Base-by-base conservation (phyloP, 2,329 filamentous ascomycete species). In the Akanthomyces lecanii region DNA sequence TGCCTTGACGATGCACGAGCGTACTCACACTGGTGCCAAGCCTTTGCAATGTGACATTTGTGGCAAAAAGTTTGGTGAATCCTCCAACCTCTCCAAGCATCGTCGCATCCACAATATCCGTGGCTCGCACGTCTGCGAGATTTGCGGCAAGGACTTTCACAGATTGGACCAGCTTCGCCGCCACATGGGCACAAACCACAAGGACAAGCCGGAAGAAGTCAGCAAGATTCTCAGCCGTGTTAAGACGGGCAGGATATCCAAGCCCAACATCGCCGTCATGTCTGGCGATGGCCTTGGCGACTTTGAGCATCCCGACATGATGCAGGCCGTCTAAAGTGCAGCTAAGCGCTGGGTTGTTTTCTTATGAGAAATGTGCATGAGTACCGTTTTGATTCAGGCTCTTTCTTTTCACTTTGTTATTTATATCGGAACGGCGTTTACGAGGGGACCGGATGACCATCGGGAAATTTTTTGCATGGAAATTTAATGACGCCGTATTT, bases 31-130 rank as follows among this genome's bases (percentile, higher is more conserved):
- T 0, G 85, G 86, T 48, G 81, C 84, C 53, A 89, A 89, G 69
- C 86, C 86, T 0, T 74, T 89, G 0, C 73, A 77, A 51, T 89
- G 86, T 66, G 79, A 83, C 1, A 76, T 82, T 33, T 89, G 86
- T 67, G 79, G 78, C 52, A 86, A 85, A 68, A 74, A 74, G 11
- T 89, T 89, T 69, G 81, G 83, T 64, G 85, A 89, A 70, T 88
- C 85, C 0, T 88, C 85, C 4, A 89, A 89, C 67, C 74, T 89
- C 21, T 85, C 85, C 57, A 89, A 89, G 67, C 86, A 89, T 69
- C 81, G 82, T 56, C 84, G 85, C 66, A 89, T 81, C 8, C 86
- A 89, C 67, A 81, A 82, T 16, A 75, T 79, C 40, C 80, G 79
- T 62, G 82, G 82, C 6, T 76, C 78, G 42, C 81, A 81, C 68